Percentiles rank a stretch among this genome's conserved stretches.
These are phyloP conservation scores for Ceratocystis variospora DNA, from an alignment of 2,329 filamentous ascomycete genomes.

Conservation along the genomic window DNA sequence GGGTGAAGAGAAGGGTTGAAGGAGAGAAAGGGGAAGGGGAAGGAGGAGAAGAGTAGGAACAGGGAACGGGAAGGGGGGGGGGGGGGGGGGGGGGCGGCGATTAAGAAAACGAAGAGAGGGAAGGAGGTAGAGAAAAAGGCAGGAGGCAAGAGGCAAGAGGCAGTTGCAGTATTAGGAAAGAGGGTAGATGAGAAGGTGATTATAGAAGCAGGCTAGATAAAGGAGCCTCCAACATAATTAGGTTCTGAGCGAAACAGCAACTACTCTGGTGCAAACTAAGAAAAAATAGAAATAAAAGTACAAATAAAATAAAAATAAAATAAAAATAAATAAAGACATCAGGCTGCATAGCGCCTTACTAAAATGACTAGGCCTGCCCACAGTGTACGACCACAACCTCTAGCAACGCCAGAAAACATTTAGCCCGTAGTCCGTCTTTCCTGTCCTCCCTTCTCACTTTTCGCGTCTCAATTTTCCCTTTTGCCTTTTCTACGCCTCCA, in stretches of 20 bases:
- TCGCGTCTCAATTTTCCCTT: background rate
- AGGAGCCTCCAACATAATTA: too few species aligned
- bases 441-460: too few species aligned
- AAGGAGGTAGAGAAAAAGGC: background rate
- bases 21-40: too few species aligned
- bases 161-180: too few species aligned
- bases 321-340: background rate
- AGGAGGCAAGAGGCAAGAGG: too few species aligned
- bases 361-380: background rate
- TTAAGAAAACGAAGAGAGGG: background rate
- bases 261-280: background rate
- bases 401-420: background rate
- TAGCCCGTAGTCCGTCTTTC: background rate
- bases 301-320: background rate
- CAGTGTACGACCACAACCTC: background rate
- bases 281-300: constrained; percentile 5
- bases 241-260: too few species aligned
- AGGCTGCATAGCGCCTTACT: background rate
- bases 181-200: too few species aligned
- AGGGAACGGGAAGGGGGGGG: too few species aligned
- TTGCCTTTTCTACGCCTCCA: background rate
- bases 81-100: background rate
- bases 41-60: too few species aligned
- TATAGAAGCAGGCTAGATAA: too few species aligned
- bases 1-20: too few species aligned